Evolutionary conservation across 1,284 basidiomycete genomes (phyloP).

Genomic region (Psilocybe mexicana): DNA sequence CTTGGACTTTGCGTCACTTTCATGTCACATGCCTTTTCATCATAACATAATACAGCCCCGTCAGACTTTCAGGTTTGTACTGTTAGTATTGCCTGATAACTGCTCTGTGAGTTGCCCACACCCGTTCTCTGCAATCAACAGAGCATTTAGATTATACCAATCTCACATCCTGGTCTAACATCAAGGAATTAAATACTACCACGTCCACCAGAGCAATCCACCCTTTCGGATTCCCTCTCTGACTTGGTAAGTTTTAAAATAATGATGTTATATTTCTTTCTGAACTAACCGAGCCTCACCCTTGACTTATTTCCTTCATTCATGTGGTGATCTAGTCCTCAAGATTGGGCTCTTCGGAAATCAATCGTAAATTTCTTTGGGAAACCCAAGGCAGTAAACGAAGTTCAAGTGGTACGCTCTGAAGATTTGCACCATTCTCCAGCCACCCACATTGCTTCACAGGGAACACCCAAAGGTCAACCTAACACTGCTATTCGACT

Average conservation of each 20-base stretch:
- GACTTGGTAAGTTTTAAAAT: not conserved
- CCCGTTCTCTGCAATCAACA: not conserved
- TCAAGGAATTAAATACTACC: not conserved
- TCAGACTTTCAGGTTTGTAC: not conserved
- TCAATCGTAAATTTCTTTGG: not conserved
- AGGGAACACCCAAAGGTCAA: not conserved
- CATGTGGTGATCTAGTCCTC: not conserved
- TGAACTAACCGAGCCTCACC: not conserved
- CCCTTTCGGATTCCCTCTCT: not conserved
- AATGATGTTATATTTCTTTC: not conserved
- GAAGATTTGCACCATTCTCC: not conserved
- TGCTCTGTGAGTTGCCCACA: not conserved
- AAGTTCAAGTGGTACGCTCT: too few relatives aligned
- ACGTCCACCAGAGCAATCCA: not conserved
- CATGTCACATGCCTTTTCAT: not conserved
- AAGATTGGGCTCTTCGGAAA: not conserved
- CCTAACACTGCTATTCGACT: slow-evolving; percentile 2
- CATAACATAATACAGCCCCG: not conserved
- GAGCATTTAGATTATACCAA: not conserved
- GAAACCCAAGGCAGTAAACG: not conserved
- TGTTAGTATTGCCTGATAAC: not conserved
- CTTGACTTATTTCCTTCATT: not conserved
- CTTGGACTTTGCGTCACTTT: not conserved
- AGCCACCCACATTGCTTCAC: not conserved
- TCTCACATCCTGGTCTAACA: not conserved